These are phyloP conservation scores for Podospora bellae-mahoneyi DNA, from an alignment of 495 filamentous ascomycete genomes.

Conservation along the genomic window DNA sequence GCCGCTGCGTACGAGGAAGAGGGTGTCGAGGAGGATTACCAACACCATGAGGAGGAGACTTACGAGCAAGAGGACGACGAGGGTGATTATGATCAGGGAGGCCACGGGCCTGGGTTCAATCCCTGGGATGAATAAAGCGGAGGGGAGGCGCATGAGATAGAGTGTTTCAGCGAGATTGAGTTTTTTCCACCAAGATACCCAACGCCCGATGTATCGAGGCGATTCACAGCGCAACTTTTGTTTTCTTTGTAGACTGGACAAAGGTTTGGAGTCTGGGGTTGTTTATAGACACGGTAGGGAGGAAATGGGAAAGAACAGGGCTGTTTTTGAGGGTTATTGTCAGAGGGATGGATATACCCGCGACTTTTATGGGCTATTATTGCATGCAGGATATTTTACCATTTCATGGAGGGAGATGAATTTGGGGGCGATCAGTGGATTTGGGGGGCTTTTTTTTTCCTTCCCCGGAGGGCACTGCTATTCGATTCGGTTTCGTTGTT, in stretches of 20 bases:
- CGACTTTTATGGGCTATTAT: background rate
- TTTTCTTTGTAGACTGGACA: background rate
- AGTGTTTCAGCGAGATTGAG: background rate
- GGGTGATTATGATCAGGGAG: background rate
- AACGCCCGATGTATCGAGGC: background rate
- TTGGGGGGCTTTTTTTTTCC: too few species aligned
- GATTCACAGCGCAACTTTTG: background rate
- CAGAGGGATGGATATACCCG: background rate
- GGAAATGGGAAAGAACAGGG: background rate
- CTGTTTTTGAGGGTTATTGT: background rate
- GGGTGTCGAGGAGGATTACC: background rate
- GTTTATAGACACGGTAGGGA: background rate
- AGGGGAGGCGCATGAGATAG: background rate
- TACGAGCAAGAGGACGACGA: slow-evolving; percentile 13
- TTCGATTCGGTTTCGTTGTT: background rate
- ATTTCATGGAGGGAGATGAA: background rate
- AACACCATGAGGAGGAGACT: background rate
- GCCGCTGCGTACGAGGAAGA: slow-evolving; percentile 1
- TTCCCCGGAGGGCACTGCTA: background rate
- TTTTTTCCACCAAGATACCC: slow-evolving; percentile 7
- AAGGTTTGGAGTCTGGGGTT: background rate
- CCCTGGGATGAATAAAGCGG: background rate
- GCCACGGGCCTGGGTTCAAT: background rate
- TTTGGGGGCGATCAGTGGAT: too few species aligned
- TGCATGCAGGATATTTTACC: background rate